Conservation (phyloP, 257 asterid species). For the Ballota nigra region DNA sequence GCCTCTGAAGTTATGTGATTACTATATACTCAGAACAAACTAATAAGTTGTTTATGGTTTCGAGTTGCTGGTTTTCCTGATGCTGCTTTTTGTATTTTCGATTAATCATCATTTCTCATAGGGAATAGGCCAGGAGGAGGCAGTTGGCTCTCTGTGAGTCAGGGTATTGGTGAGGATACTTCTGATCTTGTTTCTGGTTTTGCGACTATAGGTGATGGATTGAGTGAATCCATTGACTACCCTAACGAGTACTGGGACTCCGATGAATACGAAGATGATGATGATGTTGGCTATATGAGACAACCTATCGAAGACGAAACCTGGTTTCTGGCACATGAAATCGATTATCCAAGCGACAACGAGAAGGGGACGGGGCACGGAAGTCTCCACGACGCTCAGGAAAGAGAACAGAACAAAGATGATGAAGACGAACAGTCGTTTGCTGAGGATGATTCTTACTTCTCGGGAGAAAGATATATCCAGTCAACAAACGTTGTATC, state of each 20-base stretch:
- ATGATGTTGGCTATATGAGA: constrained; percentile 91
- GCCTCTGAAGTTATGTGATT: not conserved
- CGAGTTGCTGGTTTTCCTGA: not conserved
- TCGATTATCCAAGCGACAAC: constrained; percentile 96
- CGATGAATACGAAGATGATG: constrained; percentile 95
- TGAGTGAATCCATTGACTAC: constrained; percentile 78
- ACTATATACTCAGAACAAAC: not conserved
- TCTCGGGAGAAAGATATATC: constrained; percentile 76
- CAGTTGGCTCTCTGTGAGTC: constrained; percentile 95
- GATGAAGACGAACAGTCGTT: constrained; percentile 88
- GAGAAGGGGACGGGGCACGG: constrained; percentile 80
- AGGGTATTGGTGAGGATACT: constrained; percentile 92
- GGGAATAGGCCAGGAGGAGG: constrained; percentile 67
- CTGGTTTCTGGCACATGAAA: constrained; percentile 95
- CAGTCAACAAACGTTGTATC: constrained; percentile 57
- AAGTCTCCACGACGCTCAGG: constrained; percentile 72
- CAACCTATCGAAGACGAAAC: constrained; percentile 94
- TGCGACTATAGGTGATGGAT: constrained; percentile 90
- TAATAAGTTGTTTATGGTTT: not conserved
- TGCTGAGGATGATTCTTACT: constrained; percentile 89
- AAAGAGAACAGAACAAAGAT: constrained; percentile 61
- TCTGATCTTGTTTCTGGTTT: constrained; percentile 97
- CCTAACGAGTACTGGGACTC: constrained; percentile 97
- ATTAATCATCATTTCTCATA: constrained; percentile 26
- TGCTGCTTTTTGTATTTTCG: constrained; percentile 12